These are phyloP conservation scores for Xylariomycetidae sp. DNA, from an alignment of 2,329 filamentous ascomycete genomes.

Conservation along the genomic window DNA sequence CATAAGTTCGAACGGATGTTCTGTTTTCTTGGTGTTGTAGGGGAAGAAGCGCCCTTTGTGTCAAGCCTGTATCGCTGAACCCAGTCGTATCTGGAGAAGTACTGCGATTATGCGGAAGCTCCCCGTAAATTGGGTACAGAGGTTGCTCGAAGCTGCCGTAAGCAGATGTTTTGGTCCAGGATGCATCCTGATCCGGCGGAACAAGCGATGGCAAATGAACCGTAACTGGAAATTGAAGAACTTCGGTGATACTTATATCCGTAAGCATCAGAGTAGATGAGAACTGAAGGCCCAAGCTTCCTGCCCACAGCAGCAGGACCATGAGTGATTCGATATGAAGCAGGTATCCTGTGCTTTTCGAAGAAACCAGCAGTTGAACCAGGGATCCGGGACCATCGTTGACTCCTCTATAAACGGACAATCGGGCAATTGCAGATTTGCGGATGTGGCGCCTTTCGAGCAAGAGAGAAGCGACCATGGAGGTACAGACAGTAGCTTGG, in stretches of 20 bases:
- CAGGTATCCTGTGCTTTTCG: too few relatives aligned
- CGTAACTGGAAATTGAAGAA: constrained; percentile 1
- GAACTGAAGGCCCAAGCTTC: constrained; percentile 10
- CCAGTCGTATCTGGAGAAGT: constrained; percentile 4
- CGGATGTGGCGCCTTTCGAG: too few relatives aligned
- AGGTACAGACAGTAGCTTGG: too few relatives aligned
- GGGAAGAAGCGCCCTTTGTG: constrained; percentile 9
- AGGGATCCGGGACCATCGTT: too few relatives aligned
- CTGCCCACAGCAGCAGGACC: too few relatives aligned
- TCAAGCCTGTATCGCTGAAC: constrained; percentile 7
- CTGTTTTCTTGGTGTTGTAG: constrained; percentile 1
- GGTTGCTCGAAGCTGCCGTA: neutral
- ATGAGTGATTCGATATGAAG: too few relatives aligned
- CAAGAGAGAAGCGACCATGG: too few relatives aligned
- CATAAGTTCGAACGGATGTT: constrained; percentile 1
- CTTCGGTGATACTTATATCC: constrained; percentile 3
- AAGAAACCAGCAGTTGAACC: too few relatives aligned
- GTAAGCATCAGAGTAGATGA: constrained; percentile 10
- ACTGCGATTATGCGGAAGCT: neutral
- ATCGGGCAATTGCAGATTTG: too few relatives aligned
- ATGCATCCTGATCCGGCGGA: neutral
- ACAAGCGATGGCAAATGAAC: too few relatives aligned
- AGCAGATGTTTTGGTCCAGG: too few relatives aligned
- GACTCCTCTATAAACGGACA: too few relatives aligned
- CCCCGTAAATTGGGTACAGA: constrained; percentile 5